These are phyloP conservation scores for Amoebophrya sp. DNA, from an alignment of 169 alveolate genomes.

Conservation along the genomic window DNA sequence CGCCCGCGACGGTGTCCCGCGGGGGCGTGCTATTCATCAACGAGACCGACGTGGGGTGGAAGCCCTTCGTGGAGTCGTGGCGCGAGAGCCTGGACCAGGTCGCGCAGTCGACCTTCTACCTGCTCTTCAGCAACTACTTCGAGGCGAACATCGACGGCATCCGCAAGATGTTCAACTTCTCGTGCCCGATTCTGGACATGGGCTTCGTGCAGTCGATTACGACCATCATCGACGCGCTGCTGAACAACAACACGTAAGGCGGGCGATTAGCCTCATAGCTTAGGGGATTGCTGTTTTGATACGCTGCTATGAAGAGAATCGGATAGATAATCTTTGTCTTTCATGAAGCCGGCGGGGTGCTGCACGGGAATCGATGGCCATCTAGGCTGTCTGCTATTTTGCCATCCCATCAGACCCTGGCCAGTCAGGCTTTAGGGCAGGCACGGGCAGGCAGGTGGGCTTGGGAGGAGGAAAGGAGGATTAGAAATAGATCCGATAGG, in stretches of 20 bases:
- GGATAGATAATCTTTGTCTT: too few species aligned
- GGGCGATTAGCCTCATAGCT: too few species aligned
- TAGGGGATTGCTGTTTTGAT: too few species aligned
- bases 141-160: slow-evolving; percentile 57
- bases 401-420: too few species aligned
- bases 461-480: too few species aligned
- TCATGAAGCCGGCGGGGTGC: too few species aligned
- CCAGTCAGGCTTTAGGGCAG: too few species aligned
- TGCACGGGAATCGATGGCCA: too few species aligned
- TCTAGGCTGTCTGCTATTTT: too few species aligned
- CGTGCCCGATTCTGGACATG: slow-evolving; percentile 69
- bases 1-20: slow-evolving; percentile 90
- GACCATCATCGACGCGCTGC: slow-evolving; percentile 59
- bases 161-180: slow-evolving; percentile 50
- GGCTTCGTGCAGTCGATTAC: slow-evolving; percentile 67
- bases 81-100: slow-evolving; percentile 65
- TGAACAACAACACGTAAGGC: slow-evolving; percentile 46
- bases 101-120: slow-evolving; percentile 70
- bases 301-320: too few species aligned
- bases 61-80: slow-evolving; percentile 84
- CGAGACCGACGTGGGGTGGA: slow-evolving; percentile 78
- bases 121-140: slow-evolving; percentile 62
- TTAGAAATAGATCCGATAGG: too few species aligned
- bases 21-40: slow-evolving; percentile 65
- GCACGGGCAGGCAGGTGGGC: too few species aligned